A percentile compares a stretch with the other conserved stretches of the same genome.
phyloP scores from a whole-genome alignment of 306 rosid species.

The Mucuna pruriens region DNA sequence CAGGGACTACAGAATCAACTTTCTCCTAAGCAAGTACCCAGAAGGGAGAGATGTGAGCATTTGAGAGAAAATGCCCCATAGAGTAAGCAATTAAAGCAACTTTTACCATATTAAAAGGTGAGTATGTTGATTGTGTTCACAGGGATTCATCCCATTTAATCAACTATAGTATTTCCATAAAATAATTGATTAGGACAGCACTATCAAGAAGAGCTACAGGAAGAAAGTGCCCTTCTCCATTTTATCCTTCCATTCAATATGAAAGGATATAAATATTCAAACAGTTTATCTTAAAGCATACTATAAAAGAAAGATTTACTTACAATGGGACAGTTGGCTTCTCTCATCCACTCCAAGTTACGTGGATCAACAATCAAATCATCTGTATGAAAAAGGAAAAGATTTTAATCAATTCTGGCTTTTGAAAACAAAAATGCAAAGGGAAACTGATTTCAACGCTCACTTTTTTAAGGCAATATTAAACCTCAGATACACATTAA shows the following conservation, averaged over 20 bases:
- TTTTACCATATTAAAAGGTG: background rate
- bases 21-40: background rate
- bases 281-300: conserved; percentile 16
- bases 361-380: conserved; percentile 97
- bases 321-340: conserved; percentile 93
- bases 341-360: conserved; percentile 91
- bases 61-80: background rate
- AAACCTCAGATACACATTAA: conserved; percentile 25
- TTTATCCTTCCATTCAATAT: background rate
- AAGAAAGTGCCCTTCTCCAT: background rate
- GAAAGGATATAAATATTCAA: background rate
- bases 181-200: conserved; percentile 11
- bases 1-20: background rate
- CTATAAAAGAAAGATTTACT: conserved; percentile 44
- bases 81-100: background rate
- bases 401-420: conserved; percentile 25
- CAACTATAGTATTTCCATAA: background rate
- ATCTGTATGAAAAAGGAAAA: conserved; percentile 54
- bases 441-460: background rate
- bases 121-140: background rate
- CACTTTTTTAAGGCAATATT: conserved; percentile 26
- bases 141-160: background rate
- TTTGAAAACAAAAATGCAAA: conserved; percentile 4
- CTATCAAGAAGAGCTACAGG: background rate
- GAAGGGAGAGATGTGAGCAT: background rate